Conservation (phyloP, 2,329 filamentous ascomycete genomes). For the Hirsutella rhossiliensis region DNA sequence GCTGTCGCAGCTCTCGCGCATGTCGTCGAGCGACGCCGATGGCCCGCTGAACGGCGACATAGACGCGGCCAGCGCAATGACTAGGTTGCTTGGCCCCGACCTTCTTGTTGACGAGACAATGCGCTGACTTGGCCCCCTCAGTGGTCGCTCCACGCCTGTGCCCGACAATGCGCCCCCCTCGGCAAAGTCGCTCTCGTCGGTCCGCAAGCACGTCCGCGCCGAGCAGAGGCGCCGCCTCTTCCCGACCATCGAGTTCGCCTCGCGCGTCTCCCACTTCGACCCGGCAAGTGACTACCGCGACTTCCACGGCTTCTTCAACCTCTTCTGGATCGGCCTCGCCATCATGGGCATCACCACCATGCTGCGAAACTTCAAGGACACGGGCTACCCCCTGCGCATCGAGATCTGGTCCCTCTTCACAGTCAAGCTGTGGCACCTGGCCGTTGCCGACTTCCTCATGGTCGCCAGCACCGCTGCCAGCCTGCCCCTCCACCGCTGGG, state of each 20-base stretch:
- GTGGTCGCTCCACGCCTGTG: slow-evolving; percentile 72
- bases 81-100: slow-evolving; percentile 23
- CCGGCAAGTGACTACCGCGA: slow-evolving; percentile 83
- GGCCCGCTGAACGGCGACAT: slow-evolving; percentile 20
- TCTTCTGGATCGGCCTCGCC: slow-evolving; percentile 94
- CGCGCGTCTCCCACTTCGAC: slow-evolving; percentile 91
- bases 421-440: slow-evolving; percentile 79
- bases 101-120: neutral
- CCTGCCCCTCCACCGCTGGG: slow-evolving; percentile 60
- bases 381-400: slow-evolving; percentile 72
- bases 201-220: slow-evolving; percentile 70
- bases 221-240: slow-evolving; percentile 77
- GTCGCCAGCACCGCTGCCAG: slow-evolving; percentile 60
- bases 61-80: slow-evolving; percentile 27
- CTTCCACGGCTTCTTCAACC: slow-evolving; percentile 93
- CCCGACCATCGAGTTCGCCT: slow-evolving; percentile 82
- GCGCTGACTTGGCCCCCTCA: slow-evolving; percentile 20
- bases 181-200: slow-evolving; percentile 71
- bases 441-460: slow-evolving; percentile 75
- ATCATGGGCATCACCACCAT: slow-evolving; percentile 97
- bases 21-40: slow-evolving; percentile 21
- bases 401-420: slow-evolving; percentile 84
- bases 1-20: slow-evolving; percentile 28
- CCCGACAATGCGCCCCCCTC: slow-evolving; percentile 89
- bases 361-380: slow-evolving; percentile 87